Evolutionary conservation across 805 yeast species (phyloP).

Genomic region (Kodamaea fukazawae): DNA sequence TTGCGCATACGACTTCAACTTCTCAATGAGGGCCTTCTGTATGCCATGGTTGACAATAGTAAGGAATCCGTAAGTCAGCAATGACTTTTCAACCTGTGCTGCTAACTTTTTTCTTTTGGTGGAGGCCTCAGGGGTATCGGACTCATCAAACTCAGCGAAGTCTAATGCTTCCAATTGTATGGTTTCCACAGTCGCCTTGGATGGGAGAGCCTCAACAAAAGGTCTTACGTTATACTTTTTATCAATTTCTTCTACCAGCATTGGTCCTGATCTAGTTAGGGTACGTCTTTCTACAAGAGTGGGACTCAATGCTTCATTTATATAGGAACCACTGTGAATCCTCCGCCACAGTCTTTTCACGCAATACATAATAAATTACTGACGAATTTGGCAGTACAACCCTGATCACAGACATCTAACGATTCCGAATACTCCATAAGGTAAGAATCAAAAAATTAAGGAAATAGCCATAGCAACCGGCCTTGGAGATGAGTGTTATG

Average conservation of each 20-base stretch:
- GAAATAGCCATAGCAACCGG: no score
- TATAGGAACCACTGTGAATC: no score
- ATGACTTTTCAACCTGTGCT: slow-evolving; percentile 8
- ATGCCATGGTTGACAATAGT: slow-evolving; percentile 12
- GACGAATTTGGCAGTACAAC: no score
- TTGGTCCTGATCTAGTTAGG: no score
- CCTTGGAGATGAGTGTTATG: no score
- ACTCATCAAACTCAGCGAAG: slow-evolving; percentile 9
- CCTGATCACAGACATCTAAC: no score
- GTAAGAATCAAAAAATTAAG: no score
- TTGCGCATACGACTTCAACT: slow-evolving; percentile 11
- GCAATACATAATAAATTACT: no score
- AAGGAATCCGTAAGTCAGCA: slow-evolving; percentile 12
- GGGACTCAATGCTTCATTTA: no score
- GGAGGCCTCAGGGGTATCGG: slow-evolving; percentile 4
- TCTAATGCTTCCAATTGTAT: slow-evolving; percentile 11
- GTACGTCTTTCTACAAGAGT: no score
- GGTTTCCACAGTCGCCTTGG: slow-evolving; percentile 4
- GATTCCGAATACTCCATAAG: no score
- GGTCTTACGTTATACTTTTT: slow-evolving; percentile 12
- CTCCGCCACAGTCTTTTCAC: no score
- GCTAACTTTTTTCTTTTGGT: slow-evolving; percentile 10
- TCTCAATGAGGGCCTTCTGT: slow-evolving; percentile 4
- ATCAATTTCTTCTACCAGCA: slow-evolving; percentile 6
- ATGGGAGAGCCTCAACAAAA: slow-evolving; percentile 9